phyloP scores from a whole-genome alignment of 106 monocot species.

The Gastrodia elata region DNA sequence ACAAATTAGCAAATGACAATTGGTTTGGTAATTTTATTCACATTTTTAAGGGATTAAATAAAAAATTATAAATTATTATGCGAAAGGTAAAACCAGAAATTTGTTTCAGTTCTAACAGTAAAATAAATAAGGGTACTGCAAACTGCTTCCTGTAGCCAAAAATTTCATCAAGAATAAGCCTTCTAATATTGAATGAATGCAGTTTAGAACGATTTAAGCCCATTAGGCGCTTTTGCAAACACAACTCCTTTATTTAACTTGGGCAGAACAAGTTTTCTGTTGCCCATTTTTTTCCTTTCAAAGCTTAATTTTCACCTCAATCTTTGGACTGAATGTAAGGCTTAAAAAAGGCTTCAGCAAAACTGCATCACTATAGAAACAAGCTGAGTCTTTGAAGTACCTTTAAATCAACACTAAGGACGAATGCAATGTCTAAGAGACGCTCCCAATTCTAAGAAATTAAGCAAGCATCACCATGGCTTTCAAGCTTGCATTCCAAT shows the following conservation, averaged over 20 bases:
- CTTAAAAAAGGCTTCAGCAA: too few relatives aligned
- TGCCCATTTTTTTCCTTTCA: not conserved
- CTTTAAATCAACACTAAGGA: not conserved
- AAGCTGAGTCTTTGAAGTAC: too few relatives aligned
- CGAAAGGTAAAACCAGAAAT: too few relatives aligned
- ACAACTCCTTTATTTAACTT: not conserved
- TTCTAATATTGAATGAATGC: not conserved
- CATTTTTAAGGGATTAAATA: too few relatives aligned
- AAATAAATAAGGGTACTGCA: not conserved
- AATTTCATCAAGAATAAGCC: not conserved
- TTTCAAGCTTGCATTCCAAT: too few relatives aligned
- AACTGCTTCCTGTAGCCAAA: not conserved
- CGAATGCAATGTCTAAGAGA: too few relatives aligned
- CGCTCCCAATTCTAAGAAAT: too few relatives aligned
- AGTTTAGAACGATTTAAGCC: not conserved
- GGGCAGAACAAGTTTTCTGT: not conserved
- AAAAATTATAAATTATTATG: too few relatives aligned
- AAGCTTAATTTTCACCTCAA: not conserved
- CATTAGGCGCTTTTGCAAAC: not conserved
- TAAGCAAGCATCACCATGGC: too few relatives aligned
- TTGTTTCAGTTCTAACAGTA: too few relatives aligned
- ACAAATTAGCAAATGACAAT: not conserved
- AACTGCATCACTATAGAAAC: too few relatives aligned
- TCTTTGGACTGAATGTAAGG: not conserved
- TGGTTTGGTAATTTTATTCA: not conserved